Conservation (phyloP, 73 alveolate genomes). For the Paraurostyla sp. region DNA sequence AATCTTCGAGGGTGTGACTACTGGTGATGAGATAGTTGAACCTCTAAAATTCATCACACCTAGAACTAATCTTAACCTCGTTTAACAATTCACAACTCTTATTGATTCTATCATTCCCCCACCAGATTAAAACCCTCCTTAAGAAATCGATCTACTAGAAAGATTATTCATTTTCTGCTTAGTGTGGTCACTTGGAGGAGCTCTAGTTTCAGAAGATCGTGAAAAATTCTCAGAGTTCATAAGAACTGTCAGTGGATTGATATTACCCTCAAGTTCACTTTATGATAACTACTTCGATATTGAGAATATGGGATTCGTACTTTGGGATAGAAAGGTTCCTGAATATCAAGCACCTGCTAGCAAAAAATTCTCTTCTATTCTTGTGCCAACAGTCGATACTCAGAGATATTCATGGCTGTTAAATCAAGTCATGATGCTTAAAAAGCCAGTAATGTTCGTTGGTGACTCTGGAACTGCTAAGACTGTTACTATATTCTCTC, state of each 20-base stretch:
- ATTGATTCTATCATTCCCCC: slow-evolving; percentile 89
- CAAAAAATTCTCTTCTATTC: slow-evolving; percentile 97
- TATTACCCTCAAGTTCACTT: slow-evolving; percentile 82
- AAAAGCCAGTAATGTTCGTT: slow-evolving; percentile 97
- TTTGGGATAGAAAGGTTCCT: slow-evolving; percentile 93
- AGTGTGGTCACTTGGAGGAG: slow-evolving; percentile 99
- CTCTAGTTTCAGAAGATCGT: slow-evolving; percentile 94
- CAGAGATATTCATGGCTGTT: slow-evolving; percentile 94
- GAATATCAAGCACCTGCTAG: slow-evolving; percentile 88
- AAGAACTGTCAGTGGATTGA: slow-evolving; percentile 79
- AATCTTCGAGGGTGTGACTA: slow-evolving; percentile 86
- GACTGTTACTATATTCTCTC: slow-evolving; percentile 94
- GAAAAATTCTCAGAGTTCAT: slow-evolving; percentile 95
- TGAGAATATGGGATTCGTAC: slow-evolving; percentile 79
- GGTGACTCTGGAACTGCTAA: slow-evolving; percentile 98
- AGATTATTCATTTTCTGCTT: slow-evolving; percentile 95
- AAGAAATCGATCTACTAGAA: slow-evolving; percentile 96
- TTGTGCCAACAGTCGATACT: slow-evolving; percentile 99
- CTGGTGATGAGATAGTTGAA: slow-evolving; percentile 85
- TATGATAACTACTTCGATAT: slow-evolving; percentile 81
- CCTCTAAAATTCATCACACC: slow-evolving; percentile 86
- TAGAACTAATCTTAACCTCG: slow-evolving; percentile 90
- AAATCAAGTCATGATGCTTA: slow-evolving; percentile 86
- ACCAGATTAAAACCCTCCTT: slow-evolving; percentile 95
- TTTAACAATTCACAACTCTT: slow-evolving; percentile 88